Evolutionary conservation across 1,139 yeast genomes (phyloP).

Genomic region (Keqinozyma sinolaborantium): DNA sequence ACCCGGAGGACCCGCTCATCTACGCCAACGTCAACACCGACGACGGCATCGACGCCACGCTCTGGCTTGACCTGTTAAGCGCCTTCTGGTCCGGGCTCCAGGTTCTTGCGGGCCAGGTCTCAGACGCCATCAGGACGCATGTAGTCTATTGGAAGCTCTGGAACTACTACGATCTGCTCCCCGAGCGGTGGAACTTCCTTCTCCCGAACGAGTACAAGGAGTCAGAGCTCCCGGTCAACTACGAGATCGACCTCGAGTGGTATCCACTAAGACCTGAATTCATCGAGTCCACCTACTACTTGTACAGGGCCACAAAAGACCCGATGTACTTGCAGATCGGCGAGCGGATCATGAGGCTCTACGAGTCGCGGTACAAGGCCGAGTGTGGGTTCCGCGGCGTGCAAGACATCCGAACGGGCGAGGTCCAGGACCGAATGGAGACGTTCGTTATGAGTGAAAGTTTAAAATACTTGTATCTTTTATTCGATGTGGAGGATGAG

Average conservation of each 20-base stretch:
- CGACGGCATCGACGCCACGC: conserved; percentile 48
- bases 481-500: conserved; percentile 68
- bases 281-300: conserved; percentile 79
- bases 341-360: conserved; percentile 52
- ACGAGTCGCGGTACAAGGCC: conserved; percentile 49
- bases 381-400: conserved; percentile 83
- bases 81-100: conserved; percentile 89
- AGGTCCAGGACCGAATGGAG: conserved; percentile 79
- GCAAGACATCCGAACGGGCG: conserved; percentile 63
- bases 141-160: conserved; percentile 71
- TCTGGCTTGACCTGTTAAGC: conserved; percentile 82
- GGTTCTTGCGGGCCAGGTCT: conserved; percentile 72
- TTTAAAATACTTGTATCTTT: conserved; percentile 72
- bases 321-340: conserved; percentile 83
- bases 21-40: conserved; percentile 57
- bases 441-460: conserved; percentile 88
- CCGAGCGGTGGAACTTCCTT: conserved; percentile 76
- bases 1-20: conserved; percentile 49
- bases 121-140: conserved; percentile 63
- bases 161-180: conserved; percentile 77
- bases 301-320: conserved; percentile 82
- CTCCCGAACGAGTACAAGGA: conserved; percentile 8
- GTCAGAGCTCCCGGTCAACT: conserved; percentile 10
- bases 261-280: conserved; percentile 92
- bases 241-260: conserved; percentile 68